Evolutionary conservation across 106 monocot genomes (phyloP).

Genomic region (Vanilla planifolia): DNA sequence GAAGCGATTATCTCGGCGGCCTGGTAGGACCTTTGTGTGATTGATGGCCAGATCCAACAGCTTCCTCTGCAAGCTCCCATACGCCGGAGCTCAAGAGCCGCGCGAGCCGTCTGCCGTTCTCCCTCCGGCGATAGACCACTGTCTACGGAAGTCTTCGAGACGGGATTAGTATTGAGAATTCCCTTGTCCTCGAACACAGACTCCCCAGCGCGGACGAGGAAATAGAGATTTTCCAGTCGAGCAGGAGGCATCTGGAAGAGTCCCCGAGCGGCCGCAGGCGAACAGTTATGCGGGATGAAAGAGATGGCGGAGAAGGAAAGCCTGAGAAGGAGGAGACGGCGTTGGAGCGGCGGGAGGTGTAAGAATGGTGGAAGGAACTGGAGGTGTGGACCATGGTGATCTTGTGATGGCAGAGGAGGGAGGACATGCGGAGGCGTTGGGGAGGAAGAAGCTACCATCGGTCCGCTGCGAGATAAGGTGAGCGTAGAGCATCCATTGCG

Average conservation of each 20-base stretch:
- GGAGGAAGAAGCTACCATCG: neutral
- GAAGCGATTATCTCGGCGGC: slow-evolving; percentile 88
- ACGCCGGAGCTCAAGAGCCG: slow-evolving; percentile 59
- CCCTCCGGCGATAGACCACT: slow-evolving; percentile 76
- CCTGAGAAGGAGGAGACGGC: slow-evolving; percentile 12
- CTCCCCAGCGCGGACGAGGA: slow-evolving; percentile 81
- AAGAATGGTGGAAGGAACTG: slow-evolving; percentile 9
- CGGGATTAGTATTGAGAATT: slow-evolving; percentile 70
- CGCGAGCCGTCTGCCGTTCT: slow-evolving; percentile 30
- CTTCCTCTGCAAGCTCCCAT: slow-evolving; percentile 74
- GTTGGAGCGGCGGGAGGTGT: neutral
- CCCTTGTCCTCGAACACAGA: slow-evolving; percentile 69
- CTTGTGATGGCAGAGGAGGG: neutral
- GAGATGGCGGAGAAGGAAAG: slow-evolving; percentile 5
- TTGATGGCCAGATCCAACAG: slow-evolving; percentile 97
- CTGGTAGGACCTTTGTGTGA: slow-evolving; percentile 88
- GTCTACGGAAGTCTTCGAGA: slow-evolving; percentile 81
- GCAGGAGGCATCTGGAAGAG: slow-evolving; percentile 52
- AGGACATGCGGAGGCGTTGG: slow-evolving; percentile 6
- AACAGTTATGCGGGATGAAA: slow-evolving; percentile 4
- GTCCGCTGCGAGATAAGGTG: too few relatives aligned
- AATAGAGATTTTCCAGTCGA: slow-evolving; percentile 44
- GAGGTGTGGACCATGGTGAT: neutral
- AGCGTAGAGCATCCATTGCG: too few relatives aligned
- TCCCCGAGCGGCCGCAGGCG: slow-evolving; percentile 23